These are phyloP conservation scores for Colletotrichum viniferum DNA, from an alignment of 2,329 filamentous ascomycete genomes.

Conservation along the genomic window DNA sequence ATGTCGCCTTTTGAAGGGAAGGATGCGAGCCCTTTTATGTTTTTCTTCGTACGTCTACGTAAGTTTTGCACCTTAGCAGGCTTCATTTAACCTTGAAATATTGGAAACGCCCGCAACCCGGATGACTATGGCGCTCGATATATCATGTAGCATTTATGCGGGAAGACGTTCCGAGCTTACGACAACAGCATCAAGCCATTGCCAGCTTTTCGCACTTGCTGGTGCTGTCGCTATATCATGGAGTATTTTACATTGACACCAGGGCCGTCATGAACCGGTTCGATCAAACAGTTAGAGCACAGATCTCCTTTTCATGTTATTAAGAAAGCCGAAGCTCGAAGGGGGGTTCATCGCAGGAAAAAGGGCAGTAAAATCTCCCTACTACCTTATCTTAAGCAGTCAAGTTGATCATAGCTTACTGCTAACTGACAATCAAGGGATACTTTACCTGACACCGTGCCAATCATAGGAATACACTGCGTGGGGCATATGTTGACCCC, in stretches of 20 bases:
- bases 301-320: not conserved
- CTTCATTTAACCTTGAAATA: not conserved
- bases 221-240: not conserved
- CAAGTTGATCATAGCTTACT: too few relatives aligned
- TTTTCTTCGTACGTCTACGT: accelerated
- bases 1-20: accelerated
- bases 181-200: not conserved
- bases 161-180: not conserved
- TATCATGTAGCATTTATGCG: not conserved
- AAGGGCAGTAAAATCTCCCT: too few relatives aligned
- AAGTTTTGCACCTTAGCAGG: accelerated
- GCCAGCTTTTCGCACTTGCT: not conserved
- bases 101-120: not conserved
- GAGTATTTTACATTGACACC: not conserved
- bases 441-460: not conserved
- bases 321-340: too few relatives aligned
- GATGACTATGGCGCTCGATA: not conserved
- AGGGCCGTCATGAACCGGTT: not conserved
- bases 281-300: not conserved
- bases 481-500: not conserved
- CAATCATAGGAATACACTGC: not conserved
- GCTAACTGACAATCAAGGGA: too few relatives aligned
- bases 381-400: too few relatives aligned
- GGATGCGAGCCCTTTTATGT: not conserved
- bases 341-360: too few relatives aligned